A percentile compares a stretch with the other conserved stretches of the same genome.
Conservation (phyloP, 345 rosid genomes). For the Sonneratia alba region DNA sequence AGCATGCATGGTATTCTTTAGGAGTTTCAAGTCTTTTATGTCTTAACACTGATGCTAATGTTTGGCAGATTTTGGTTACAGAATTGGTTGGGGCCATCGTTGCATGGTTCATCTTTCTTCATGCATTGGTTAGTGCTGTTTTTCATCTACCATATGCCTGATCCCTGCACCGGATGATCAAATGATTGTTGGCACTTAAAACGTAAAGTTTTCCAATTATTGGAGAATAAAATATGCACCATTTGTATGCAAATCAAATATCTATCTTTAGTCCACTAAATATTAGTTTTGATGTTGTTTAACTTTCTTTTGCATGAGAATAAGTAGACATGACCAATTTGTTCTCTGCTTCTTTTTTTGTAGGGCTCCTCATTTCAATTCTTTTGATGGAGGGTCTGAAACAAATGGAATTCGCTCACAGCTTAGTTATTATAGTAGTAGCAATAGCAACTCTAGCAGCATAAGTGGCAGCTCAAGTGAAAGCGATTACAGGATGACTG, state of each 20-base stretch:
- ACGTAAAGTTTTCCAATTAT: neutral
- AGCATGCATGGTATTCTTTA: neutral
- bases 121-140: constrained; percentile 70
- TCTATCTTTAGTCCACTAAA: neutral
- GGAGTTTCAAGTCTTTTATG: neutral
- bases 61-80: constrained; percentile 96
- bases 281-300: constrained; percentile 7
- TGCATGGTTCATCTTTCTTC: constrained; percentile 71
- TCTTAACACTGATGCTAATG: constrained; percentile 6
- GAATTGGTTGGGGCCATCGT: constrained; percentile 96
- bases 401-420: constrained; percentile 45
- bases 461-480: constrained; percentile 87
- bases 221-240: neutral
- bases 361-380: constrained; percentile 67
- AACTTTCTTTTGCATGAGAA: neutral
- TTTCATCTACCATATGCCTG: neutral
- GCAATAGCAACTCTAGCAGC: constrained; percentile 92
- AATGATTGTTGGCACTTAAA: neutral
- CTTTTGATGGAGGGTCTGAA: constrained; percentile 54
- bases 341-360: constrained; percentile 15
- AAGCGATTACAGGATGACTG: constrained; percentile 62
- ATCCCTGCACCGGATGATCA: neutral
- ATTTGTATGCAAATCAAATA: neutral
- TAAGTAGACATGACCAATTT: neutral
- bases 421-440: constrained; percentile 70